Evolutionary conservation across 345 rosid genomes (phyloP).

Genomic region (Syzygium oleosum): DNA sequence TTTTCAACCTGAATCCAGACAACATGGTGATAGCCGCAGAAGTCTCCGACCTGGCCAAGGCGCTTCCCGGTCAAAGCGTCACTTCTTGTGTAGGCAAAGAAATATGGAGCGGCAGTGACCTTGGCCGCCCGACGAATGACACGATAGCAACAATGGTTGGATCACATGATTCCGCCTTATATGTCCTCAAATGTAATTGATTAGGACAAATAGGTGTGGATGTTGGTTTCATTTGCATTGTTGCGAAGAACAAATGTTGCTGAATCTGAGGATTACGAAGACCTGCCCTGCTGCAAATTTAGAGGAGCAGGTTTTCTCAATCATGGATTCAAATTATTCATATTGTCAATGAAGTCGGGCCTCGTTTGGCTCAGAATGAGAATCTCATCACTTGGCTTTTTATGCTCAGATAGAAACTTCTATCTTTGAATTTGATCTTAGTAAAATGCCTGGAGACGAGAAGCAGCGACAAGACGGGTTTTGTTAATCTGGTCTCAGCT

Average conservation of each 20-base stretch:
- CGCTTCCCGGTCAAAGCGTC: slow-evolving; percentile 23
- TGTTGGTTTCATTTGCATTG: neutral
- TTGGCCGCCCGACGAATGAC: slow-evolving; percentile 10
- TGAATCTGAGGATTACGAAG: neutral
- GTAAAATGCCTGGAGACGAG: neutral
- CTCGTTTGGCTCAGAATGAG: neutral
- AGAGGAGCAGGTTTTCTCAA: neutral
- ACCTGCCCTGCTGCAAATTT: neutral
- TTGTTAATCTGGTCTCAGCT: neutral
- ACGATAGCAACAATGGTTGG: slow-evolving; percentile 32
- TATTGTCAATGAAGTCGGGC: neutral
- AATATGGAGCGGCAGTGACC: slow-evolving; percentile 50
- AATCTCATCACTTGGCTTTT: neutral
- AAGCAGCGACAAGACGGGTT: neutral
- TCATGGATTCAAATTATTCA: neutral
- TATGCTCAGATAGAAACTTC: neutral
- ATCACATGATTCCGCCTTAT: slow-evolving; percentile 51
- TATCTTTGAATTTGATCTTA: neutral
- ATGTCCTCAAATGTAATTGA: slow-evolving; percentile 42
- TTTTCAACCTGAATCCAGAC: slow-evolving; percentile 47
- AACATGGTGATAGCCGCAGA: slow-evolving; percentile 40
- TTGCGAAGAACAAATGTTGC: neutral
- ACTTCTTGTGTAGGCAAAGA: slow-evolving; percentile 22
- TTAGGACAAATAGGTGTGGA: neutral
- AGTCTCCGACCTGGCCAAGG: slow-evolving; percentile 45